These are phyloP conservation scores for Lumnitzera littorea DNA, from an alignment of 345 rosid genomes.

Conservation along the genomic window DNA sequence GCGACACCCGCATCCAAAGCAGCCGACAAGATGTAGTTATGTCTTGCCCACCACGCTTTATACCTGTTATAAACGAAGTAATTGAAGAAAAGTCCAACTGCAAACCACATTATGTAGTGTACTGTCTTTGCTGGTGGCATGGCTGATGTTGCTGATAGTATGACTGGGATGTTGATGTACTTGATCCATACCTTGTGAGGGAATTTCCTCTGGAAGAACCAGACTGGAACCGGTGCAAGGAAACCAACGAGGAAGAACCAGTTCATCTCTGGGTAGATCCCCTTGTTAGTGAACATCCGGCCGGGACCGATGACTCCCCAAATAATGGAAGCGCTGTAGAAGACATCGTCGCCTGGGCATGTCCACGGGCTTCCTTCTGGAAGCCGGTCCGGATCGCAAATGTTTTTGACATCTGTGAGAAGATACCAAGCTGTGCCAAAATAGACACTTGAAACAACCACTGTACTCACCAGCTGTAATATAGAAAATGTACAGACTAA, in stretches of 20 bases:
- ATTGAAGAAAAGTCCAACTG: conserved; percentile 66
- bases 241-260: conserved; percentile 87
- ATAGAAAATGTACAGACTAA: conserved; percentile 5
- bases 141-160: conserved; percentile 30
- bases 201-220: conserved; percentile 46
- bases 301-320: conserved; percentile 86
- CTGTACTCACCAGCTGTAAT: conserved; percentile 53
- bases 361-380: conserved; percentile 86
- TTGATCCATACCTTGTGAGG: conserved; percentile 63
- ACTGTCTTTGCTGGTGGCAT: conserved; percentile 70
- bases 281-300: conserved; percentile 56
- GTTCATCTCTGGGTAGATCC: conserved; percentile 52
- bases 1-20: conserved; percentile 81
- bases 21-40: conserved; percentile 67
- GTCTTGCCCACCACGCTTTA: conserved; percentile 71
- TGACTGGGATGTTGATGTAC: conserved; percentile 52
- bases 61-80: conserved; percentile 42
- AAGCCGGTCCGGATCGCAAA: conserved; percentile 43
- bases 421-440: conserved; percentile 81
- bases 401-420: conserved; percentile 45
- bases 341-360: conserved; percentile 62
- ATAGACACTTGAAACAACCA: conserved; percentile 55
- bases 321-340: conserved; percentile 80
- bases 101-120: conserved; percentile 48
- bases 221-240: conserved; percentile 61